A percentile compares a stretch with the other conserved stretches of the same genome.
Conservation (phyloP, 2,329 filamentous ascomycete species). For the Stachybotrys echinatus region DNA sequence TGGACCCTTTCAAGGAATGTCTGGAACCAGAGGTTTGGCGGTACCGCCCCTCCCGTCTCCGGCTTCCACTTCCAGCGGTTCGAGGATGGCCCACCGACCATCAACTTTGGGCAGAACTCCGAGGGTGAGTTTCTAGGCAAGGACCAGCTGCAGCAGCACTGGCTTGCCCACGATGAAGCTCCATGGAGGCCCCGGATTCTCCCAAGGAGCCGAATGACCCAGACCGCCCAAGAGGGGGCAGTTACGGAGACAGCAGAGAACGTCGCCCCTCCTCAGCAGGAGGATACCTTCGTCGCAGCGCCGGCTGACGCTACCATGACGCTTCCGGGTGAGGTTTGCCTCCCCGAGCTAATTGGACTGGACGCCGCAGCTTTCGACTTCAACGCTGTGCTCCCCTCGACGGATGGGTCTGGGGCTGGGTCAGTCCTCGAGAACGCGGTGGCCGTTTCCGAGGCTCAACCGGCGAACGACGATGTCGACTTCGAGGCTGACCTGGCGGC, state of each 20-base stretch:
- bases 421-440: background rate
- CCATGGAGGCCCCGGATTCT: background rate
- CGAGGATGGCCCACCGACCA: background rate
- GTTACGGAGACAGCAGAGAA: background rate
- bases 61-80: background rate
- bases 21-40: background rate
- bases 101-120: background rate
- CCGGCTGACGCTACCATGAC: no score
- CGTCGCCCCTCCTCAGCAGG: no score
- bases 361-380: no score
- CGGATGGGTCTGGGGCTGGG: no score
- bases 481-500: background rate
- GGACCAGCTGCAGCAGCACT: background rate
- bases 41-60: background rate
- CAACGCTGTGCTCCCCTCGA: no score
- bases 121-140: background rate
- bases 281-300: no score
- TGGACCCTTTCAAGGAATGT: background rate
- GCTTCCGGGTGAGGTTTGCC: no score
- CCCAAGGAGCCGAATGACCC: background rate
- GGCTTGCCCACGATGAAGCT: background rate
- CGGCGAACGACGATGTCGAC: background rate
- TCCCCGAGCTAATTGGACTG: no score
- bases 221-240: background rate
- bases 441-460: background rate